Percentiles rank a stretch among this genome's conserved stretches.
phyloP scores from a whole-genome alignment of 2,329 filamentous ascomycete genomes.

The Plectosphaerella cucumerina region DNA sequence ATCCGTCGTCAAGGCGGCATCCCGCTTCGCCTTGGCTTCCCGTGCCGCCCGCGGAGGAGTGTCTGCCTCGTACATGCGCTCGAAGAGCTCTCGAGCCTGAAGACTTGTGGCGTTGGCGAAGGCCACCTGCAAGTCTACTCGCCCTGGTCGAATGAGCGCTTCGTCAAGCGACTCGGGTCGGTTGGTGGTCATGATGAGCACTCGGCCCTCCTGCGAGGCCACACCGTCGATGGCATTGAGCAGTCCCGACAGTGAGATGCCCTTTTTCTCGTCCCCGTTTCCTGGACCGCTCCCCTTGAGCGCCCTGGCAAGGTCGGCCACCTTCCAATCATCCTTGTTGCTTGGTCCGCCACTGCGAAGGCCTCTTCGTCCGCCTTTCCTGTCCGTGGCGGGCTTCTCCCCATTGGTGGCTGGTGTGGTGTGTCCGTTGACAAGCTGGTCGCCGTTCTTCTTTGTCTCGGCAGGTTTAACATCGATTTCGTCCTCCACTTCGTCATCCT shows the following conservation, averaged over 20 bases:
- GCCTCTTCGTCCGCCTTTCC: slow-evolving; percentile 16
- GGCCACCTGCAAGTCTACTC: slow-evolving; percentile 16
- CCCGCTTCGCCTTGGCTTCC: neutral
- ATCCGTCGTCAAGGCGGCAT: neutral
- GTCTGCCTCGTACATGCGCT: slow-evolving; percentile 54
- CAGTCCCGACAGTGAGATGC: slow-evolving; percentile 73
- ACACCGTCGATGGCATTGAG: slow-evolving; percentile 84
- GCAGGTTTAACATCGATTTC: slow-evolving; percentile 8
- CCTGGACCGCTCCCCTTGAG: slow-evolving; percentile 26
- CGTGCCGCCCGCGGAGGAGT: neutral
- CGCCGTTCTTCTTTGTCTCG: slow-evolving; percentile 12
- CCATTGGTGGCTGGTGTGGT: slow-evolving; percentile 11
- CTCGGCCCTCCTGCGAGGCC: slow-evolving; percentile 71
- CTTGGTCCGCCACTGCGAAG: slow-evolving; percentile 9
- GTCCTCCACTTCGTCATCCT: slow-evolving; percentile 16
- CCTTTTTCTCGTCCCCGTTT: slow-evolving; percentile 30
- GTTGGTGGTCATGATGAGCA: slow-evolving; percentile 82
- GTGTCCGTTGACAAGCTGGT: slow-evolving; percentile 9
- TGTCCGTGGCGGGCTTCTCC: slow-evolving; percentile 19
- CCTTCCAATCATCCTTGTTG: slow-evolving; percentile 23
- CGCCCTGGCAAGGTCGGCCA: slow-evolving; percentile 37
- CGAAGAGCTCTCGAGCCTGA: slow-evolving; percentile 55
- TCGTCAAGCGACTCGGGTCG: slow-evolving; percentile 68
- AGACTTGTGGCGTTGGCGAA: slow-evolving; percentile 21
- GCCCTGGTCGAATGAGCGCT: slow-evolving; percentile 65